Evolutionary conservation across 192 early-diverging fungal genomes (phyloP).

Genomic region (Bifiguratus adelaidae): DNA sequence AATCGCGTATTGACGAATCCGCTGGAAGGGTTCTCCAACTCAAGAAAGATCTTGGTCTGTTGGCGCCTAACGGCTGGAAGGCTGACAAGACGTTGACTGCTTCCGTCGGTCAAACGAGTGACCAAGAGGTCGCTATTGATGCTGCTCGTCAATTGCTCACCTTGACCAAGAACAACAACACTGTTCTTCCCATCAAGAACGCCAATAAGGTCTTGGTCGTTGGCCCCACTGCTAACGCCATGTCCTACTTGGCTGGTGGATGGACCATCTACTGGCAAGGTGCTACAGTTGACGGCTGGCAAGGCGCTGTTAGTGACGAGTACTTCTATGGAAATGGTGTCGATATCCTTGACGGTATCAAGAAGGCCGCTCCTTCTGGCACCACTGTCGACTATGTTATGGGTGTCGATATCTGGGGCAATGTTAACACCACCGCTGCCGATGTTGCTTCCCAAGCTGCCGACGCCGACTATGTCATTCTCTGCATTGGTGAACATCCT

Average conservation of each 20-base stretch:
- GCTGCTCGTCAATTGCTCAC: conserved; percentile 44
- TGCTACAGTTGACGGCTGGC: conserved; percentile 12
- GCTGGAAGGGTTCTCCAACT: conserved; percentile 45
- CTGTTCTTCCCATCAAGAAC: conserved; percentile 29
- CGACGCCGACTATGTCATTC: conserved; percentile 37
- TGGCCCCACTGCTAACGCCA: conserved; percentile 44
- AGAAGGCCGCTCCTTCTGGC: conserved; percentile 13
- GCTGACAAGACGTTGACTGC: conserved; percentile 18
- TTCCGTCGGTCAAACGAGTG: conserved; percentile 35
- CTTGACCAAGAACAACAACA: conserved; percentile 39
- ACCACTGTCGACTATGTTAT: conserved; percentile 11
- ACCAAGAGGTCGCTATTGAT: conserved; percentile 31
- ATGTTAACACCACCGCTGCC: conserved; percentile 1
- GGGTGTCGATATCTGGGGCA: conserved; percentile 38
- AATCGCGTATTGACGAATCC: conserved; percentile 32
- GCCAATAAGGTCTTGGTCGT: conserved; percentile 36
- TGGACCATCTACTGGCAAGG: conserved; percentile 58
- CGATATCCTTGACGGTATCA: conserved; percentile 19
- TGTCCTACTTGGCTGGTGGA: conserved; percentile 39
- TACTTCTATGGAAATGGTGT: conserved; percentile 25
- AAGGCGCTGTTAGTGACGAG: conserved; percentile 35
- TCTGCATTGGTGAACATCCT: conserved; percentile 43
- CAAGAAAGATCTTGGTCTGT: conserved; percentile 55
- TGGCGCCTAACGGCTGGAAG: conserved; percentile 23
- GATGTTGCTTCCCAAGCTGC: conserved; percentile 11